Percentiles rank a stretch among this genome's conserved stretches.
Conservation (phyloP, 2,329 filamentous ascomycete species). For the Coniosporium tulheliwenetii region DNA sequence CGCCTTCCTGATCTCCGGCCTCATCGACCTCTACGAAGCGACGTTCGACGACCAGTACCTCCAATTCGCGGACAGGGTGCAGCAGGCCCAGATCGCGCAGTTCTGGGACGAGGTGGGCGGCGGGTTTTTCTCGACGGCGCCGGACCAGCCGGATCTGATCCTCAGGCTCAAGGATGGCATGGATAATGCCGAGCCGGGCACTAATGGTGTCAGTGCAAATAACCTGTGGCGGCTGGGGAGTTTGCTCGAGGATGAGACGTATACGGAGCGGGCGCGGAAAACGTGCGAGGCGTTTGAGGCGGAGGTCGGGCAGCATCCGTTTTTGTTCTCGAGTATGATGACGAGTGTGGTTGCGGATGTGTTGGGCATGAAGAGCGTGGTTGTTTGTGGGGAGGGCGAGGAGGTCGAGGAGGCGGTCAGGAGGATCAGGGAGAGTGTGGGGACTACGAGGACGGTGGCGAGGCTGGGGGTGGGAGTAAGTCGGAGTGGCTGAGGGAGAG, state of each 20-base stretch:
- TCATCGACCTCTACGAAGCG: slow-evolving; percentile 71
- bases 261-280: slow-evolving; percentile 49
- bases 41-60: slow-evolving; percentile 65
- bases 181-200: slow-evolving; percentile 79
- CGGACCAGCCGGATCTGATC: slow-evolving; percentile 51
- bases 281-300: slow-evolving; percentile 78
- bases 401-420: slow-evolving; percentile 24
- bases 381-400: slow-evolving; percentile 35
- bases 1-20: slow-evolving; percentile 68
- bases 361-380: slow-evolving; percentile 48
- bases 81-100: slow-evolving; percentile 56
- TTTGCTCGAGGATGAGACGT: slow-evolving; percentile 50
- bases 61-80: slow-evolving; percentile 66
- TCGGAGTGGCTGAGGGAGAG: slow-evolving; percentile 34
- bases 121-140: slow-evolving; percentile 60
- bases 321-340: slow-evolving; percentile 74
- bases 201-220: slow-evolving; percentile 71
- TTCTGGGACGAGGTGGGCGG: slow-evolving; percentile 54
- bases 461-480: slow-evolving; percentile 18
- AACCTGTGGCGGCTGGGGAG: slow-evolving; percentile 73
- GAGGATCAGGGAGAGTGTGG: slow-evolving; percentile 21
- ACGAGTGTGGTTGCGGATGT: slow-evolving; percentile 58
- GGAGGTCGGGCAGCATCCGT: slow-evolving; percentile 84
- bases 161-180: slow-evolving; percentile 89
- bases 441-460: slow-evolving; percentile 20